phyloP scores from a whole-genome alignment of 768 basidiomycete species.

The Strobilomyces echinocephalus region DNA sequence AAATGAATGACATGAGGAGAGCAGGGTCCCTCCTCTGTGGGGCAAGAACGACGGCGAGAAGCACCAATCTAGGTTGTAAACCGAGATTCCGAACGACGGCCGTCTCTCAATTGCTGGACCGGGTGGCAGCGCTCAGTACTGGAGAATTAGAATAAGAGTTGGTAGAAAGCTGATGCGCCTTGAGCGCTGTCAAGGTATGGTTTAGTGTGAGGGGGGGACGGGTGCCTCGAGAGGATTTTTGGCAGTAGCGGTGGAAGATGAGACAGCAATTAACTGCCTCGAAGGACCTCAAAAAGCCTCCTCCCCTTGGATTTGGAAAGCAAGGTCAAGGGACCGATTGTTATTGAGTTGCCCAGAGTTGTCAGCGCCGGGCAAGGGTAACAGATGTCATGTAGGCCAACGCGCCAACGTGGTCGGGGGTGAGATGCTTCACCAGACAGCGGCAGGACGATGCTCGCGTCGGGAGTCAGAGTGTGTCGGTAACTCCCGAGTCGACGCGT shows the following conservation, averaged over 20 bases:
- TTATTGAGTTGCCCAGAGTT: constrained; percentile 36
- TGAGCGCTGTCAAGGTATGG: constrained; percentile 73
- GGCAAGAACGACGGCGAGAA: constrained; percentile 61
- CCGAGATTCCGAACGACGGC: constrained; percentile 60
- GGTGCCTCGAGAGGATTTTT: constrained; percentile 31
- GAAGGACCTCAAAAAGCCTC: constrained; percentile 72
- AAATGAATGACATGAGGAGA: constrained; percentile 44
- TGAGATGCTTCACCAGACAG: too few relatives aligned
- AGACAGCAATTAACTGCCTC: constrained; percentile 72
- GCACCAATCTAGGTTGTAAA: constrained; percentile 66
- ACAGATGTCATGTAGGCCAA: constrained; percentile 59
- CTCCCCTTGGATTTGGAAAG: constrained; percentile 73
- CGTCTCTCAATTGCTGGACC: constrained; percentile 51
- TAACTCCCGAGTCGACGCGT: constrained; percentile 16
- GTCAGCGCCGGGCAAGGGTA: constrained; percentile 41
- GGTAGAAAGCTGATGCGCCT: constrained; percentile 54
- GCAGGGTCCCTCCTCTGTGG: constrained; percentile 57
- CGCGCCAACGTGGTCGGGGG: too few relatives aligned
- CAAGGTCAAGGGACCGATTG: constrained; percentile 53
- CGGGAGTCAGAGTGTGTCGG: too few relatives aligned
- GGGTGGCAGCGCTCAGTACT: constrained; percentile 15
- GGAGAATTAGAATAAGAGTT: constrained; percentile 12
- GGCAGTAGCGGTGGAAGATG: constrained; percentile 15
- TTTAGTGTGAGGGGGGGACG: constrained; percentile 50
- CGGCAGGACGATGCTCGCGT: too few relatives aligned